phyloP scores from a whole-genome alignment of 208 protist genomes.

The Acanthamoeba royreba region DNA sequence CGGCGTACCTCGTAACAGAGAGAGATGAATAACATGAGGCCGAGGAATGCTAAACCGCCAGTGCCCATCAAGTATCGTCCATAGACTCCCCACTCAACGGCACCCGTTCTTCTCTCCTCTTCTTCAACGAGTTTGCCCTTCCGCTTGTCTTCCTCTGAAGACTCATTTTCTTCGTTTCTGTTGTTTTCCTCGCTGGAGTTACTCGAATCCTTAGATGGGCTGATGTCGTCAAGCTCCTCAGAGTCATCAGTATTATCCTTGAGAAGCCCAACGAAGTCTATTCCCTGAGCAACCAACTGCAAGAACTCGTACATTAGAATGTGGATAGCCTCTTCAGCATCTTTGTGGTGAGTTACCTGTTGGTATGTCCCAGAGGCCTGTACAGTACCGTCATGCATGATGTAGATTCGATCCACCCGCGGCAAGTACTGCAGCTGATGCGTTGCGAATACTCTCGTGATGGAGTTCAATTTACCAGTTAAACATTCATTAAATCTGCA shows the following conservation, averaged over 20 bases:
- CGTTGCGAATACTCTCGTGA: conserved; percentile 90
- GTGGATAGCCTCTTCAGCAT: no score
- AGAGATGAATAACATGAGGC: conserved; percentile 2
- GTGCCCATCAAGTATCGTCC: background rate
- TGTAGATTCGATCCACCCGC: conserved; percentile 75
- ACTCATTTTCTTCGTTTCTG: background rate
- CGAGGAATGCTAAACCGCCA: background rate
- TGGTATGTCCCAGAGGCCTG: background rate
- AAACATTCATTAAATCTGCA: conserved; percentile 47
- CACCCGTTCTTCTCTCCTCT: conserved; percentile 51
- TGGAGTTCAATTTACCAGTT: conserved; percentile 68
- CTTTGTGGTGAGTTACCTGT: no score
- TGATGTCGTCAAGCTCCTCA: background rate
- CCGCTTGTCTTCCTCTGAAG: background rate
- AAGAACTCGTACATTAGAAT: no score
- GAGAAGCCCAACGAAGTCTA: conserved; percentile 19
- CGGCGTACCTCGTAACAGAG: background rate
- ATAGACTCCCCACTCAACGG: conserved; percentile 53
- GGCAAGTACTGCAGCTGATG: conserved; percentile 88
- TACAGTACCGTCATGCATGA: background rate
- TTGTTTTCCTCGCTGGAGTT: background rate
- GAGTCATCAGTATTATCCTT: background rate
- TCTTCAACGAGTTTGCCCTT: conserved; percentile 56
- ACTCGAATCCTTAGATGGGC: background rate
- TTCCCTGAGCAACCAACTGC: background rate